Evolutionary conservation across 768 basidiomycete genomes (phyloP).

Genomic region (Boletus rubropictus): DNA sequence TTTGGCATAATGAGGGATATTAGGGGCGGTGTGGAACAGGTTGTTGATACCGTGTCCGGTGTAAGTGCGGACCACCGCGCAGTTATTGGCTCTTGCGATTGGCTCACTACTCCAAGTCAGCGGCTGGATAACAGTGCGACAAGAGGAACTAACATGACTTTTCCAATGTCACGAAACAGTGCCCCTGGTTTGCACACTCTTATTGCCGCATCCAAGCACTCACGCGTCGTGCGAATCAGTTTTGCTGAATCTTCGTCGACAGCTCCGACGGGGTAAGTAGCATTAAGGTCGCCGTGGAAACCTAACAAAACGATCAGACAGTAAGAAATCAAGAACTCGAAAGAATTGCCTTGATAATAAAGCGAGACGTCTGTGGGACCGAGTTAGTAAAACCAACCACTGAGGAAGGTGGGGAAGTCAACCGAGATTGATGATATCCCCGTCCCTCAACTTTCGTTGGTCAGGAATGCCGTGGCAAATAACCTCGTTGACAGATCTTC

Average conservation of each 20-base stretch:
- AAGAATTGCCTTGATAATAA: conserved; percentile 62
- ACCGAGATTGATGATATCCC: conserved; percentile 97
- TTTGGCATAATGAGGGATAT: conserved; percentile 92
- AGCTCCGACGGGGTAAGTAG: conserved; percentile 83
- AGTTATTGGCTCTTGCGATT: conserved; percentile 74
- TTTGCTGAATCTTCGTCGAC: conserved; percentile 80
- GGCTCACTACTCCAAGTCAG: conserved; percentile 56
- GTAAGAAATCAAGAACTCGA: neutral
- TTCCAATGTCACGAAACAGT: conserved; percentile 83
- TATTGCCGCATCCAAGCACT: conserved; percentile 85
- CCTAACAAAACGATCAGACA: conserved; percentile 39
- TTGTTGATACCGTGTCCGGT: conserved; percentile 89
- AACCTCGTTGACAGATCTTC: conserved; percentile 85
- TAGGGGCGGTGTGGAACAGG: conserved; percentile 80
- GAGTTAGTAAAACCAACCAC: conserved; percentile 16
- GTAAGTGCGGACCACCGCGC: conserved; percentile 87
- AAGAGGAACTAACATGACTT: conserved; percentile 58
- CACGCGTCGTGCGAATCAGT: conserved; percentile 76
- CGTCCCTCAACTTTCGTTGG: conserved; percentile 74
- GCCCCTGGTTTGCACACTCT: conserved; percentile 90
- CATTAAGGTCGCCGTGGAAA: conserved; percentile 90
- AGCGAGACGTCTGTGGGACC: conserved; percentile 60
- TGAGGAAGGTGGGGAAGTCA: conserved; percentile 17
- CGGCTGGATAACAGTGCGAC: conserved; percentile 9
- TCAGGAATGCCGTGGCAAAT: conserved; percentile 98